Percentiles rank a stretch among this genome's conserved stretches.
These are phyloP conservation scores for Candida taoyuanica DNA, from an alignment of 805 yeast genomes.

Conservation along the genomic window DNA sequence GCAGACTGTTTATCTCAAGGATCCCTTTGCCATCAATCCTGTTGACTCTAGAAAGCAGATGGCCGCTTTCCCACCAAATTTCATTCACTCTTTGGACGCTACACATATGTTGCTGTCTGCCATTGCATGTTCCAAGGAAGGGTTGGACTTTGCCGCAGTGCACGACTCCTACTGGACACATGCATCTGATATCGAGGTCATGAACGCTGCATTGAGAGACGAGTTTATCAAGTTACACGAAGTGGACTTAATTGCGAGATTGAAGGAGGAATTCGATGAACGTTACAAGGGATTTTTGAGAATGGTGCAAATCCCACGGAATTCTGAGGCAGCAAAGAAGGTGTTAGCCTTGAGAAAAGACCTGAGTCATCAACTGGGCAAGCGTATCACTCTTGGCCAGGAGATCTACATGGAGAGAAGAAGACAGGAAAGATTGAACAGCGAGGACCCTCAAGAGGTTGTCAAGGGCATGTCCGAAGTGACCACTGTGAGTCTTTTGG, in stretches of 20 bases:
- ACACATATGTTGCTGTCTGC: conserved; percentile 95
- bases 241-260: conserved; percentile 62
- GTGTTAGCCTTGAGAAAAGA: conserved; percentile 47
- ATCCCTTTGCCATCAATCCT: conserved; percentile 78
- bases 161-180: conserved; percentile 99
- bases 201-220: conserved; percentile 69
- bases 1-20: conserved; percentile 81
- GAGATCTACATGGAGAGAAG: conserved; percentile 68
- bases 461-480: conserved; percentile 49
- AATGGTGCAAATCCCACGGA: conserved; percentile 48
- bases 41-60: conserved; percentile 88
- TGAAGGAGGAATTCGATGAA: conserved; percentile 73
- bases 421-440: conserved; percentile 50
- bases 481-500: conserved; percentile 64
- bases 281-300: conserved; percentile 73
- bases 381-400: conserved; percentile 57
- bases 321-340: conserved; percentile 45
- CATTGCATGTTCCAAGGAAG: conserved; percentile 58
- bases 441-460: conserved; percentile 46
- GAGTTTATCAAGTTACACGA: conserved; percentile 76
- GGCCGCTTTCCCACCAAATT: conserved; percentile 94
- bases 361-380: conserved; percentile 44
- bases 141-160: conserved; percentile 83
- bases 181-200: conserved; percentile 70
- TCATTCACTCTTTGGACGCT: conserved; percentile 92